Evolutionary conservation across 345 rosid genomes (phyloP).

Genomic region (Populus simonii): DNA sequence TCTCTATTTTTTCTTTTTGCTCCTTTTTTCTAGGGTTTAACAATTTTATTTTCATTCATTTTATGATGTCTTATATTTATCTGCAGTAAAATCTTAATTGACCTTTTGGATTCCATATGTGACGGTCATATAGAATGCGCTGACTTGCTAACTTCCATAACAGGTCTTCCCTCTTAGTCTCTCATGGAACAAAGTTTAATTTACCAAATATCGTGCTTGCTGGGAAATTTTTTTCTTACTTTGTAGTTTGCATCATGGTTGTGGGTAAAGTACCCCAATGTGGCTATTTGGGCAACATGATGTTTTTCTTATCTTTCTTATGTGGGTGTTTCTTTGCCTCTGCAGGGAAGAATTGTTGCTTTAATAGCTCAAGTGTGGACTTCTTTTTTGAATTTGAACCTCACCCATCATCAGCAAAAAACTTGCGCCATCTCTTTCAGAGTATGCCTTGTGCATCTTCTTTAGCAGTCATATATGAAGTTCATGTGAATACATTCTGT

Average conservation of each 20-base stretch:
- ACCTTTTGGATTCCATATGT: slow-evolving; percentile 72
- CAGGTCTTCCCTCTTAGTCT: slow-evolving; percentile 46
- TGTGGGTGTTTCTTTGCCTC: slow-evolving; percentile 5
- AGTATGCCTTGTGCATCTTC: slow-evolving; percentile 40
- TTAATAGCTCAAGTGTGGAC: slow-evolving; percentile 61
- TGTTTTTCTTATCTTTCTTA: background rate
- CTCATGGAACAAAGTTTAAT: background rate
- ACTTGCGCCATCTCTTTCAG: slow-evolving; percentile 86
- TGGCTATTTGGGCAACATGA: too few relatives aligned
- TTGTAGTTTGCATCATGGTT: background rate
- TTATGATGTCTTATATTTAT: slow-evolving; percentile 9
- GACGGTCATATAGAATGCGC: slow-evolving; percentile 60
- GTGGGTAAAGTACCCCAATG: background rate
- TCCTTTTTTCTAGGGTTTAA: background rate
- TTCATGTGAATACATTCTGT: background rate
- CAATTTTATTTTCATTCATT: background rate
- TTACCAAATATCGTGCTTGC: background rate
- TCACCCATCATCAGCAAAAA: slow-evolving; percentile 85
- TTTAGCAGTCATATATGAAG: background rate
- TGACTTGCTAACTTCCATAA: slow-evolving; percentile 71
- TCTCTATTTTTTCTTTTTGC: background rate
- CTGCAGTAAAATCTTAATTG: slow-evolving; percentile 54
- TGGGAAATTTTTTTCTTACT: background rate
- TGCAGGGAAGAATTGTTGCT: slow-evolving; percentile 84
- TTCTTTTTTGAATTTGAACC: slow-evolving; percentile 78